Evolutionary conservation across 2,329 filamentous ascomycete species (phyloP).

Genomic region (Xylogone sp.): DNA sequence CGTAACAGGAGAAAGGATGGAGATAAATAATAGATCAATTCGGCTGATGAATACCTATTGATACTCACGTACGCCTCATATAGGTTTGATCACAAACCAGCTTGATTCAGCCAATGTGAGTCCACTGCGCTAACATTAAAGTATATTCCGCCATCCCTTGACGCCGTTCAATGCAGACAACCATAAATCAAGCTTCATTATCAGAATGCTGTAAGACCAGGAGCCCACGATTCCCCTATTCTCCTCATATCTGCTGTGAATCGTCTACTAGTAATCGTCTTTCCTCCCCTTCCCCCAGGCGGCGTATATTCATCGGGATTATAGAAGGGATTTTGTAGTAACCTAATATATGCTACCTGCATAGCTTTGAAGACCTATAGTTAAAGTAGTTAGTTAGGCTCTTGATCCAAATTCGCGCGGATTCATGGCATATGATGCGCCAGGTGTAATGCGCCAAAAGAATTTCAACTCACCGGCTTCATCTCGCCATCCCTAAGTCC

Average conservation of each 20-base stretch:
- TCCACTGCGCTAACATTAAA: not conserved
- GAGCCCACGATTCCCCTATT: conserved; percentile 82
- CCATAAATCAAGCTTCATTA: not conserved
- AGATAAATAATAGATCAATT: not conserved
- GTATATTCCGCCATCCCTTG: not conserved
- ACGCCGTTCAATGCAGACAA: conserved; percentile 7
- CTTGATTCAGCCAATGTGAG: no score
- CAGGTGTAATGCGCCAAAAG: not conserved
- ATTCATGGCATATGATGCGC: not conserved
- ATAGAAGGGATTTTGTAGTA: conserved; percentile 94
- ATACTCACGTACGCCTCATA: no score
- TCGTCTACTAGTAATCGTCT: conserved; percentile 74
- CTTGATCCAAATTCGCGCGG: not conserved
- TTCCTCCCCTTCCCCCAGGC: conserved; percentile 46
- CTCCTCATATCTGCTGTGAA: conserved; percentile 80
- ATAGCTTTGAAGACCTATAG: conserved; percentile 78
- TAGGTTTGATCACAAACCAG: no score
- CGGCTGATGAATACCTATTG: no score
- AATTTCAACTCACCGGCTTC: conserved; percentile 58
- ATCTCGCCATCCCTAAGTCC: conserved; percentile 83
- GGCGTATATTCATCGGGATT: conserved; percentile 80
- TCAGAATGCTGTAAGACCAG: conserved; percentile 62
- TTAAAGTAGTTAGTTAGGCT: conserved; percentile 8
- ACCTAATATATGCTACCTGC: conserved; percentile 83
- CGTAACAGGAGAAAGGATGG: conserved; percentile 24